These are phyloP conservation scores for Talaromyces sp. DNA, from an alignment of 2,329 filamentous ascomycete species.

Conservation along the genomic window DNA sequence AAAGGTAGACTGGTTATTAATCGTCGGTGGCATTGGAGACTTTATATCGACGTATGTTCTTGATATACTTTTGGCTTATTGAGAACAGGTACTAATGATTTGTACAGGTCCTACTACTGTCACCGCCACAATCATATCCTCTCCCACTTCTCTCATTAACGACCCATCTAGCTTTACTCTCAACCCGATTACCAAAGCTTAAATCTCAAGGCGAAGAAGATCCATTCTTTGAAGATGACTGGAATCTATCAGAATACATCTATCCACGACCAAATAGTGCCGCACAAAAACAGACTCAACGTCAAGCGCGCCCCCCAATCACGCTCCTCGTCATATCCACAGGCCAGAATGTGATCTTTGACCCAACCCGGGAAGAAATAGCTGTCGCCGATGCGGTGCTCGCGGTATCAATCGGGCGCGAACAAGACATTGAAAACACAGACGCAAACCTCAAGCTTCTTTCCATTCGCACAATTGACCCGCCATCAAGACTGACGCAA, in stretches of 20 bases:
- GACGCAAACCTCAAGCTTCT: slow-evolving; percentile 54
- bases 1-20: slow-evolving; percentile 79
- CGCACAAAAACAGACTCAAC: slow-evolving; percentile 13
- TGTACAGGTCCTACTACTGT: slow-evolving; percentile 79
- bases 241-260: slow-evolving; percentile 75
- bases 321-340: slow-evolving; percentile 87
- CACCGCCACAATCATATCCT: slow-evolving; percentile 87
- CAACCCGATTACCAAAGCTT: slow-evolving; percentile 76
- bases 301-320: slow-evolving; percentile 66
- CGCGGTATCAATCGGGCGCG: slow-evolving; percentile 69
- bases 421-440: slow-evolving; percentile 17
- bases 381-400: slow-evolving; percentile 87
- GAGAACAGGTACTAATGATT: slow-evolving; percentile 4
- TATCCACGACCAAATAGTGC: slow-evolving; percentile 55
- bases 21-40: slow-evolving; percentile 87
- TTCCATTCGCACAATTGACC: slow-evolving; percentile 69
- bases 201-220: slow-evolving; percentile 93
- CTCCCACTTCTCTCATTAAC: slow-evolving; percentile 89
- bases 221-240: slow-evolving; percentile 96
- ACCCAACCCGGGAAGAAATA: slow-evolving; percentile 86
- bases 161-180: slow-evolving; percentile 86
- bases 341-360: slow-evolving; percentile 86
- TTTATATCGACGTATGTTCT: slow-evolving; percentile 80
- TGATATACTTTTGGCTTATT: background rate
- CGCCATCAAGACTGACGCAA: slow-evolving; percentile 68